Percentiles rank a stretch among this genome's conserved stretches.
phyloP scores from a whole-genome alignment of 176 grass and related monocot genomes.

The Oryza coarctata region DNA sequence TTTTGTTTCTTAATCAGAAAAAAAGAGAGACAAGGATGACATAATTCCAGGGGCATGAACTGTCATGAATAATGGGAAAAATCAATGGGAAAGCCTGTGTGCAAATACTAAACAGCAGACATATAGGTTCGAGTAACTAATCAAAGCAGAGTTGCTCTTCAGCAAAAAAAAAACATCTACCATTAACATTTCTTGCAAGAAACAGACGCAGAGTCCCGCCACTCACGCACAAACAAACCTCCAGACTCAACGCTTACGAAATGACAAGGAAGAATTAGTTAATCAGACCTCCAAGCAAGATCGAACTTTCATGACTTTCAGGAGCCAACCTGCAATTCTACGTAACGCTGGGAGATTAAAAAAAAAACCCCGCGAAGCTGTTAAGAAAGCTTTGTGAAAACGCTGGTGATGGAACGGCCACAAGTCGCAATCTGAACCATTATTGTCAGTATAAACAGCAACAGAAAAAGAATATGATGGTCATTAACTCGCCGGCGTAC shows the following conservation, averaged over 20 bases:
- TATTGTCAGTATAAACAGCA: not conserved
- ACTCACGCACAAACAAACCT: not conserved
- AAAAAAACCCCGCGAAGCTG: not conserved
- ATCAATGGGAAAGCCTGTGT: not conserved
- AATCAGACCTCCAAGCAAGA: not conserved
- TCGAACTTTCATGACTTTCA: not conserved
- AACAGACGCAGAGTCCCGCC: not conserved
- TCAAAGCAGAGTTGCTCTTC: not conserved
- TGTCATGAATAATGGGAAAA: not conserved
- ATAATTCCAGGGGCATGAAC: not conserved
- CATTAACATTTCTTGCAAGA: constrained; percentile 12
- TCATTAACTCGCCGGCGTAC: not conserved
- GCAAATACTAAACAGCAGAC: not conserved
- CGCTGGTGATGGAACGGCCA: not conserved
- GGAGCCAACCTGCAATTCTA: not conserved
- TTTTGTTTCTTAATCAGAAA: not conserved
- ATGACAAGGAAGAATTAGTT: not conserved
- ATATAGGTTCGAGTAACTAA: not conserved
- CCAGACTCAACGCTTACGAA: not conserved
- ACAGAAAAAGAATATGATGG: not conserved
- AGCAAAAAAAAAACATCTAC: not conserved
- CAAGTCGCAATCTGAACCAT: not conserved
- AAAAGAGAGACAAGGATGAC: not conserved
- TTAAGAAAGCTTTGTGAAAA: not conserved
- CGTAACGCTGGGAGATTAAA: too few species aligned